phyloP scores from a whole-genome alignment of 305 asterid species.

The Petunia hybrid region DNA sequence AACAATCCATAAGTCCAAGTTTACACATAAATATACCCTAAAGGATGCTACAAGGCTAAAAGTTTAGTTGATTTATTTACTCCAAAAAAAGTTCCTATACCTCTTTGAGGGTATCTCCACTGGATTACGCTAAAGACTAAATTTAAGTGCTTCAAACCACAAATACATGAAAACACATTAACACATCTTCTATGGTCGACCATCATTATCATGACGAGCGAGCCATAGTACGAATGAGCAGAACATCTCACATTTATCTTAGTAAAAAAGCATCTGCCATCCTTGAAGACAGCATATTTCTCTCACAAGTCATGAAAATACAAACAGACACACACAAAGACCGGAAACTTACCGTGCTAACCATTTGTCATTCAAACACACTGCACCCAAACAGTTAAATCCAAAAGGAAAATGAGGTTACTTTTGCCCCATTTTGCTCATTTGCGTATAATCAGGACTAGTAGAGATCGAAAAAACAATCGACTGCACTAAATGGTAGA shows the following conservation, averaged over 20 bases:
- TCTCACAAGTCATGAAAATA: background rate
- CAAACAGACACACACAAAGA: conserved; percentile 10
- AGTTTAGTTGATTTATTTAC: conserved; percentile 13
- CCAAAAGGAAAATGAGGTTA: background rate
- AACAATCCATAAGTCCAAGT: background rate
- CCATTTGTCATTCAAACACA: background rate
- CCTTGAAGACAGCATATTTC: conserved; percentile 11
- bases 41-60: background rate
- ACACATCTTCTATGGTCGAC: conserved; percentile 7
- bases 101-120: background rate
- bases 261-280: background rate
- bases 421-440: background rate
- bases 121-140: background rate
- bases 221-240: background rate
- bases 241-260: conserved; percentile 2
- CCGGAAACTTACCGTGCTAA: background rate
- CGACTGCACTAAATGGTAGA: background rate
- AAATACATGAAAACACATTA: background rate
- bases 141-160: background rate
- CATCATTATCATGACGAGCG: background rate
- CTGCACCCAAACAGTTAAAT: conserved; percentile 2
- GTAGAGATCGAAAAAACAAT: background rate
- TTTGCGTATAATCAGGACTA: background rate
- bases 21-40: background rate
- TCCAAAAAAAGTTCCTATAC: background rate